phyloP scores from a whole-genome alignment of 768 basidiomycete genomes.

The Termitomyces sp. region DNA sequence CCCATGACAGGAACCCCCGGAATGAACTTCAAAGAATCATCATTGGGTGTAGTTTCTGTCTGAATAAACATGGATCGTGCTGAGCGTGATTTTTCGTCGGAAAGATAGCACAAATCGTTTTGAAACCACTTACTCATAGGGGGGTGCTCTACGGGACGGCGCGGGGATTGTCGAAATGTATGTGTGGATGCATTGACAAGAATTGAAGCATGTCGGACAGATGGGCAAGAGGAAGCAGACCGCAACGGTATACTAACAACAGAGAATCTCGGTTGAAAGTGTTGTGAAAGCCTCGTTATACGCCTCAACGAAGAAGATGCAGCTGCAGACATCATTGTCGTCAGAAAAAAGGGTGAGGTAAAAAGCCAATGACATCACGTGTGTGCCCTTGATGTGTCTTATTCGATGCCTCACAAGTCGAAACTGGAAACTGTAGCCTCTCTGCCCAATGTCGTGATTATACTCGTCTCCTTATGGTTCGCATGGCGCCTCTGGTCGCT shows the following conservation, averaged over 20 bases:
- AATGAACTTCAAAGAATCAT: slow-evolving; percentile 96
- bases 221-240: slow-evolving; percentile 3
- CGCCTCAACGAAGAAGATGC: slow-evolving; percentile 13
- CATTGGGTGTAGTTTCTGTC: slow-evolving; percentile 95
- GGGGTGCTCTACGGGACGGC: slow-evolving; percentile 16
- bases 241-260: not conserved
- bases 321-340: slow-evolving; percentile 10
- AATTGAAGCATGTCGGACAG: slow-evolving; percentile 19
- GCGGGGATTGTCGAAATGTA: slow-evolving; percentile 14
- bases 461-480: slow-evolving; percentile 19
- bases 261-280: not conserved
- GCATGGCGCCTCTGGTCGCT: slow-evolving; percentile 28
- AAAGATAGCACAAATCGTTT: not conserved
- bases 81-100: slow-evolving; percentile 20
- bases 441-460: slow-evolving; percentile 3
- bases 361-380: slow-evolving; percentile 17
- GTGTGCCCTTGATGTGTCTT: not conserved
- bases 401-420: slow-evolving; percentile 5
- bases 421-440: slow-evolving; percentile 2
- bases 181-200: slow-evolving; percentile 19
- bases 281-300: slow-evolving; percentile 8
- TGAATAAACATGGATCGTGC: slow-evolving; percentile 97
- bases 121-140: slow-evolving; percentile 25
- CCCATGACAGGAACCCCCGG: slow-evolving; percentile 88
- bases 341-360: slow-evolving; percentile 6